These are phyloP conservation scores for Trapa bicornis DNA, from an alignment of 345 rosid species.

Conservation along the genomic window DNA sequence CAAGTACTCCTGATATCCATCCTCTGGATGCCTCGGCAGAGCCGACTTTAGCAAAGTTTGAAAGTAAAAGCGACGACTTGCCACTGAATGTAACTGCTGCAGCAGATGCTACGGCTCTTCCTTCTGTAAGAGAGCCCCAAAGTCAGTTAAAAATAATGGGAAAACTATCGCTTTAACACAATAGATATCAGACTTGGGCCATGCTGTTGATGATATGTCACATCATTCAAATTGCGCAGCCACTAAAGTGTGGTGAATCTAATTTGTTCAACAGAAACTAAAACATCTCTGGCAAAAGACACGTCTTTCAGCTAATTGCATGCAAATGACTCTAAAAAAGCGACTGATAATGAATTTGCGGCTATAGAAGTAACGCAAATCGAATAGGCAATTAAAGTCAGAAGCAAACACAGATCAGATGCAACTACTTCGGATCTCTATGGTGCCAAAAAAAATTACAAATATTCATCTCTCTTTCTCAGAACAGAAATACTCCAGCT, in stretches of 20 bases:
- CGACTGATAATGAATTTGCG: neutral
- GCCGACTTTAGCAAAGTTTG: conserved; percentile 33
- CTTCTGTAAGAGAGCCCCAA: conserved; percentile 27
- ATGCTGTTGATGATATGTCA: neutral
- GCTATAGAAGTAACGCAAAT: neutral
- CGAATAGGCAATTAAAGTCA: neutral
- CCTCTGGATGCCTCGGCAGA: conserved; percentile 37
- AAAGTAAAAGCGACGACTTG: conserved; percentile 38
- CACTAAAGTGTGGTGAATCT: neutral
- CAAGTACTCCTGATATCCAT: conserved; percentile 76
- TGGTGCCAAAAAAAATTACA: neutral
- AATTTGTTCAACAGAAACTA: neutral
- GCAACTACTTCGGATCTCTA: neutral
- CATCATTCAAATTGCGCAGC: neutral
- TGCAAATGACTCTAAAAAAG: neutral
- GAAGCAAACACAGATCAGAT: neutral
- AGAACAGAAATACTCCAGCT: neutral
- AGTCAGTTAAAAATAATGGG: neutral
- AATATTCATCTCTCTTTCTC: neutral
- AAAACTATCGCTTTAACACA: neutral
- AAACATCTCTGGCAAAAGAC: neutral
- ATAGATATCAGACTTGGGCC: neutral
- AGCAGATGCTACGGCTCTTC: conserved; percentile 60
- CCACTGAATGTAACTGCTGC: conserved; percentile 46
- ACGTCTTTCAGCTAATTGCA: neutral